Evolutionary conservation across 495 filamentous ascomycete species (phyloP).

Genomic region (Cairneyella variabilis): DNA sequence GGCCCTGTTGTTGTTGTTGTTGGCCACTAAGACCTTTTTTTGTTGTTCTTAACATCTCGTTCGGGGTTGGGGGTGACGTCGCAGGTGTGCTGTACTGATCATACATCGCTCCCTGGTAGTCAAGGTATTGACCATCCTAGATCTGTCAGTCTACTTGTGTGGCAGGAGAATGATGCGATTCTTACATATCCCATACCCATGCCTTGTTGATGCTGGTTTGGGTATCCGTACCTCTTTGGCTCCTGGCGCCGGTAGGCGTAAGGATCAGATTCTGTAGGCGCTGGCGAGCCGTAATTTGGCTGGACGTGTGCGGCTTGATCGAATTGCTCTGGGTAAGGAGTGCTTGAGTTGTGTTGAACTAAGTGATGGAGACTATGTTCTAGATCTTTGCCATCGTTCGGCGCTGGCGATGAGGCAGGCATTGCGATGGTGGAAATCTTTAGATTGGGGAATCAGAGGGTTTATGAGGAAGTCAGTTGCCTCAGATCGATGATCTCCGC

Average conservation of each 20-base stretch:
- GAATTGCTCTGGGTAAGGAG: constrained; percentile 28
- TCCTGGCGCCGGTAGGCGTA: constrained; percentile 24
- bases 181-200: constrained; percentile 41
- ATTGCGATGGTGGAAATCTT: constrained; percentile 2
- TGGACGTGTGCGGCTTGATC: constrained; percentile 23
- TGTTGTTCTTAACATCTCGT: constrained; percentile 21
- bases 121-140: constrained; percentile 26
- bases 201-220: constrained; percentile 26
- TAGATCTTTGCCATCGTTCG: constrained; percentile 37
- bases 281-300: constrained; percentile 28
- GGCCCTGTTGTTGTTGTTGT: constrained; percentile 11
- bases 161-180: constrained; percentile 4
- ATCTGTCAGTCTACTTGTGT: constrained; percentile 11
- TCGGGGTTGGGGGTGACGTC: constrained; percentile 46
- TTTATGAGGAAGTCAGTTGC: too few species aligned
- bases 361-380: constrained; percentile 43
- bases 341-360: constrained; percentile 43
- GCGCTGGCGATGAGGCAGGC: constrained; percentile 39
- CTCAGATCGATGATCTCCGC: too few species aligned
- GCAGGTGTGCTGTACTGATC: constrained; percentile 45
- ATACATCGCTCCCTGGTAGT: constrained; percentile 12
- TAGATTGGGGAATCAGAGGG: too few species aligned
- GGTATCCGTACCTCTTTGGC: constrained; percentile 25
- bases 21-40: constrained; percentile 23
- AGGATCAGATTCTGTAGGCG: constrained; percentile 14